Evolutionary conservation across 2,329 filamentous ascomycete genomes (phyloP), one percentile per base, ranked within the genome.

Genomic region (Xylaria sp.): DNA sequence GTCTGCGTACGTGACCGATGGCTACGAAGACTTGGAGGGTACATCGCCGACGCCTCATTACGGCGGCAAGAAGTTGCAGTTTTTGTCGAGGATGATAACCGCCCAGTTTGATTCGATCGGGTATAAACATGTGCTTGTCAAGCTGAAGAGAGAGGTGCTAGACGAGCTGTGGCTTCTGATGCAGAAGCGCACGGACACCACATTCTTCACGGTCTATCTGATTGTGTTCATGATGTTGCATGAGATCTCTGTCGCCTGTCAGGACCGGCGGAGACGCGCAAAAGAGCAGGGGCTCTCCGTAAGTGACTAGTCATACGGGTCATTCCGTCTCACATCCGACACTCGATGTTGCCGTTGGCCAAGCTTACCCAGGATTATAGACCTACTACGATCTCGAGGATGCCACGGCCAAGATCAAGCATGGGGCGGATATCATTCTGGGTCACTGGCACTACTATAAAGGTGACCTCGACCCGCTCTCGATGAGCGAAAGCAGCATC

Each of bases 391-490:
- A 64, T 37, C 62, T 64, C 23, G 60, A 62, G 55, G 62, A 64
- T 5, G 62, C 54, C 16, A 59, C 60, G 55, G 77, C 0, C 42
- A 68, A 75, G 4, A 70, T 81, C 1, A 80, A 82, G 13, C 70
- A 75, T 10, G 73, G 78, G 3, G 78, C 76, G 34, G 79, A 77
- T 54, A 76, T 76, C 55, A 69, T 82, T 34, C 75, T 83, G 1
- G 69, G 71, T 9, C 72, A 80, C 56, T 83, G 80, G 80, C 78
- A 80, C 53, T 82, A 82, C 64, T 82, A 76, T 68, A 78, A 76
- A 58, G 73, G 72, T 37, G 65, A 72, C 23, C 63, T 68, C 13
- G 68, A 74, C n/a, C 70, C 73, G 0, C 60, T 68, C 47, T 59
- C 67, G 5, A 59, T 68, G 37, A 70, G 8, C 63, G 68, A 30